Evolutionary conservation across 345 rosid genomes (phyloP).

Genomic region (Syzygium aqueum): DNA sequence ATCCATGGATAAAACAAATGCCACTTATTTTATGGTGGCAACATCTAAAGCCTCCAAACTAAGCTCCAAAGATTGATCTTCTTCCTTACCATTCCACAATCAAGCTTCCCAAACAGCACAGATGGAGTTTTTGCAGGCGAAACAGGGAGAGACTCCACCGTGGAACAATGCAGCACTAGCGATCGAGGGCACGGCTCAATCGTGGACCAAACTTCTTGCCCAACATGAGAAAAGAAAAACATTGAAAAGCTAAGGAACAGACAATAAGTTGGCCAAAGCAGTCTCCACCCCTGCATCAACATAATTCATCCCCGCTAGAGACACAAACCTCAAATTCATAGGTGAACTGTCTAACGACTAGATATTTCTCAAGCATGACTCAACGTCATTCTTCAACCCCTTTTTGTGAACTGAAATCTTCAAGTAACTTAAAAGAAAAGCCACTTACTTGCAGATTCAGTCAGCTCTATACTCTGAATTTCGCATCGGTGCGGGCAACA

Average conservation of each 20-base stretch:
- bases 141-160: background rate
- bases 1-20: background rate
- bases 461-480: background rate
- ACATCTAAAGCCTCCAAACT: background rate
- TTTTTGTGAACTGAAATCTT: background rate
- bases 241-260: background rate
- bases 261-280: background rate
- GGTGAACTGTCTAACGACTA: background rate
- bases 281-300: background rate
- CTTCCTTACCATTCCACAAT: background rate
- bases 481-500: background rate
- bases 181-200: accelerated
- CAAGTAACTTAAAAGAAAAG: background rate
- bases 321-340: background rate
- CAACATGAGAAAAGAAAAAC: background rate
- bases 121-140: background rate
- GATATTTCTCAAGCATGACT: background rate
- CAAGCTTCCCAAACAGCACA: background rate
- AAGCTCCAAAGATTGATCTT: background rate
- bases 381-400: background rate
- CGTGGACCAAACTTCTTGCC: background rate
- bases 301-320: background rate
- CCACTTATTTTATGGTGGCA: background rate
- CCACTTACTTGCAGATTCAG: background rate
- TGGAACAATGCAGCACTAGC: background rate